These are phyloP conservation scores for Zoysia pacifica DNA, from an alignment of 176 grass and related monocot genomes.

Conservation along the genomic window DNA sequence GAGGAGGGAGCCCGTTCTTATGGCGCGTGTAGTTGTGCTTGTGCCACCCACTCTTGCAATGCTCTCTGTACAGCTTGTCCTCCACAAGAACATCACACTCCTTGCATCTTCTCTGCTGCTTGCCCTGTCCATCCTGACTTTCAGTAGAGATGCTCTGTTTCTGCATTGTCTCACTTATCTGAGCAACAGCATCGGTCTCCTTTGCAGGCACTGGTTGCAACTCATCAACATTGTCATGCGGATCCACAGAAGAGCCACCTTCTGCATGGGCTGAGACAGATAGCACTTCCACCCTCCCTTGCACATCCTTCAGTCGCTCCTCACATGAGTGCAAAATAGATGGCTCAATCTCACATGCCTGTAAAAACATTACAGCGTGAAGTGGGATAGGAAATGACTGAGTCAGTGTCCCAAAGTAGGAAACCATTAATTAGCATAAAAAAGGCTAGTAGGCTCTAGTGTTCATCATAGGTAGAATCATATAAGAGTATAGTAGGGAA, in stretches of 20 bases:
- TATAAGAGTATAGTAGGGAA: background rate
- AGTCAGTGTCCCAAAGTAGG: background rate
- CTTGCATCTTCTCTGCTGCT: conserved; percentile 66
- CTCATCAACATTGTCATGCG: conserved; percentile 48
- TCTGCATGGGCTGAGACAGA: conserved; percentile 59
- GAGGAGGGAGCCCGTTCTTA: conserved; percentile 59
- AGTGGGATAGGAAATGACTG: background rate
- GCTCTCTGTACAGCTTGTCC: conserved; percentile 77
- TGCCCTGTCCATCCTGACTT: conserved; percentile 35
- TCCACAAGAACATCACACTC: conserved; percentile 61
- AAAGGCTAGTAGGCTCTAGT: background rate
- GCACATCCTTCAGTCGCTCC: conserved; percentile 60
- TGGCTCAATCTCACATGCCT: conserved; percentile 88
- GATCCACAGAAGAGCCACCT: conserved; percentile 57
- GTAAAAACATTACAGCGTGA: conserved; percentile 25
- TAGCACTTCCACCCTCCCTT: conserved; percentile 82
- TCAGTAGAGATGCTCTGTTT: conserved; percentile 53
- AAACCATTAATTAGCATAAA: background rate
- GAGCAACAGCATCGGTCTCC: conserved; percentile 34
- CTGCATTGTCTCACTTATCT: conserved; percentile 57
- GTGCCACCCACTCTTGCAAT: conserved; percentile 84
- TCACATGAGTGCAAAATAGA: conserved; percentile 80
- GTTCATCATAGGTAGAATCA: background rate
- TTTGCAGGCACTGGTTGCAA: conserved; percentile 39
- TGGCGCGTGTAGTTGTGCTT: conserved; percentile 81